Evolutionary conservation across 768 basidiomycete species (phyloP), one percentile per base, ranked within the genome.

Genomic region (Rhizopogon salebrosus): DNA sequence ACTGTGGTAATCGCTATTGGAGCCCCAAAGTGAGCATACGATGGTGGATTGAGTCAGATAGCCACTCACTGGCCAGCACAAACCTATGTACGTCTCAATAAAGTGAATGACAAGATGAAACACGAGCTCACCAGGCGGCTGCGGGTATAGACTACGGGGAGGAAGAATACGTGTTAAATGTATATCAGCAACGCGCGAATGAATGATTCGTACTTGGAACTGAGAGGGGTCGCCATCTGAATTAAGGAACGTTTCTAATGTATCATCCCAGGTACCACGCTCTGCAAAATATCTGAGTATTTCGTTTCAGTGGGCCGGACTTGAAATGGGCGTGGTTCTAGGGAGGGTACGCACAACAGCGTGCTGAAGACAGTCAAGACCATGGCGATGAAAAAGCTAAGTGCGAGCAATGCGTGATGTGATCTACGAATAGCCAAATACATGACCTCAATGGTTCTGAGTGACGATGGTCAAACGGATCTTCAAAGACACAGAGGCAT

Each of bases 381-480:
- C 84, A 93, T 92, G 49, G 85, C 70, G 13, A 95, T 87, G 71
- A 95, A 95, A 69, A 95, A 95, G 2, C 82, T 80, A 18, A 95
- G 83, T 0, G 93, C 92, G 3, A 93, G 77, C 0, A 94, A 75
- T 0, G 92, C 92, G 60, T 95, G 89, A 57, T 91, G 87, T 0
- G 90, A 93, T 54, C 91, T 77, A 46, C 87, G 79, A 34, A 94
- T 85, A 27, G 91, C 85, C 27, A 95, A 78, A 65, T 88, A 92
- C 93, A 95, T 97, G 60, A 92, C 90, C 73, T 92, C 89, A 45
- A 92, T 92, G 0, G 90, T 92, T 41, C 89, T 90, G 55, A 35
- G 39, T 18, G 8, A 13, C 4, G 18, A 1, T 18, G 23, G 52
- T 65, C 22, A 55, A 53, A 49, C 18, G 37, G 1, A 27, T 9